These are phyloP conservation scores for Amanita muscaria DNA, from an alignment of 768 basidiomycete genomes.

Conservation along the genomic window DNA sequence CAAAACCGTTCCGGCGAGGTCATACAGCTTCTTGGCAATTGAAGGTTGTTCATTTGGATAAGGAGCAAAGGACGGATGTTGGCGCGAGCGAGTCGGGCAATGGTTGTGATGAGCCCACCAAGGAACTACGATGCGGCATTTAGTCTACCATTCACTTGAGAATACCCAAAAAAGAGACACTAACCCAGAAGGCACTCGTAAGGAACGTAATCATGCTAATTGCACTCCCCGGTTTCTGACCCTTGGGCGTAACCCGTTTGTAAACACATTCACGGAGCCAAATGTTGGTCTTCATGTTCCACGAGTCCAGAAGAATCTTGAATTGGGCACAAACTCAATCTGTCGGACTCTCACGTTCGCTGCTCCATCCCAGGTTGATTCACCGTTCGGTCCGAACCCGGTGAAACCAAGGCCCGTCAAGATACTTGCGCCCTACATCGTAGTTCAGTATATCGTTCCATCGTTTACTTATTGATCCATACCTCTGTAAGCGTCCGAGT, in stretches of 20 bases:
- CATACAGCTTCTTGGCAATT: conserved; percentile 60
- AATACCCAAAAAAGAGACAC: conserved; percentile 23
- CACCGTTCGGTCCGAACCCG: conserved; percentile 60
- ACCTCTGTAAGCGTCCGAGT: conserved; percentile 91
- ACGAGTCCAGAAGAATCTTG: conserved; percentile 84
- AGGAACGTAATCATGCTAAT: conserved; percentile 90
- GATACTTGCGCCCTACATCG: conserved; percentile 74
- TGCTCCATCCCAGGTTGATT: conserved; percentile 80
- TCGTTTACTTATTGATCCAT: conserved; percentile 2
- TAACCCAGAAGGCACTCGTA: conserved; percentile 95
- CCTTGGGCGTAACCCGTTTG: conserved; percentile 90
- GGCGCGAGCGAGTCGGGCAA: conserved; percentile 65
- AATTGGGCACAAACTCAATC: conserved; percentile 87
- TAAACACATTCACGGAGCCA: conserved; percentile 97
- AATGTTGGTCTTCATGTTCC: conserved; percentile 96
- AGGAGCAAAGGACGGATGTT: conserved; percentile 83
- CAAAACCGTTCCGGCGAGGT: conserved; percentile 56
- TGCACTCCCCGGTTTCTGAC: conserved; percentile 85
- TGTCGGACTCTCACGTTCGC: conserved; percentile 74
- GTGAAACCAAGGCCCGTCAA: conserved; percentile 92
- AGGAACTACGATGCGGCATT: conserved; percentile 60
- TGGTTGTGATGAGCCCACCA: conserved; percentile 78
- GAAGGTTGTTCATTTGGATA: conserved; percentile 34
- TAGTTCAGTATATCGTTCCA: background rate
- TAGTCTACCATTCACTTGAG: background rate